Conservation (phyloP, 306 rosid genomes). For the Notholithocarpus densiflorus region DNA sequence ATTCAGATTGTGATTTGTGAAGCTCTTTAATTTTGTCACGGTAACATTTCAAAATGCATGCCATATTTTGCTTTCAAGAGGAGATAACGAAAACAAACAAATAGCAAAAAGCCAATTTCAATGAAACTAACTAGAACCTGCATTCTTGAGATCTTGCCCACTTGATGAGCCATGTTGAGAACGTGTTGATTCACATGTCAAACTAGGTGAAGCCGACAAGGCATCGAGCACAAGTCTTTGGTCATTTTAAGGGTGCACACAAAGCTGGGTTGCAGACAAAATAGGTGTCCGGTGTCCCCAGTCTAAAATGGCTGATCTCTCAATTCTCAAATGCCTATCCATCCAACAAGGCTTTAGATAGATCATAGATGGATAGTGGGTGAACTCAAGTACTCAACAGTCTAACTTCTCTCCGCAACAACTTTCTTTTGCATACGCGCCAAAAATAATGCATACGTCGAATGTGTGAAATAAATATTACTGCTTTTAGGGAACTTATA, state of each 20-base stretch:
- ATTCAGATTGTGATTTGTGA: too few species aligned
- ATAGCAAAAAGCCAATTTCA: slow-evolving; percentile 7
- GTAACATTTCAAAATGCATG: too few species aligned
- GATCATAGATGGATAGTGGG: background rate
- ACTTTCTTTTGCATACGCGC: background rate
- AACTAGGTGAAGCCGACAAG: too few species aligned
- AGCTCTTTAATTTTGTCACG: too few species aligned
- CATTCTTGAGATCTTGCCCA: background rate
- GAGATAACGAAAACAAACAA: background rate
- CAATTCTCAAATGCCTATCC: slow-evolving; percentile 37
- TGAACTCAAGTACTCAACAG: background rate
- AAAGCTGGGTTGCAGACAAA: slow-evolving; percentile 38
- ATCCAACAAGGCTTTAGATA: slow-evolving; percentile 50
- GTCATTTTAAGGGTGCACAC: slow-evolving; percentile 6
- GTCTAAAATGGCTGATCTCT: slow-evolving; percentile 24
- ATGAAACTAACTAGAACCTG: slow-evolving; percentile 17
- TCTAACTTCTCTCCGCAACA: slow-evolving; percentile 2
- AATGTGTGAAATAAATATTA: too few species aligned
- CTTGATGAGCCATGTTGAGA: slow-evolving; percentile 8
- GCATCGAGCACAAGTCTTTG: slow-evolving; percentile 22
- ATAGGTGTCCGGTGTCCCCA: slow-evolving; percentile 1
- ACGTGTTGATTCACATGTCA: slow-evolving; percentile 30
- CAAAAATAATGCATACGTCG: too few species aligned
- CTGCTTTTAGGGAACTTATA: background rate
- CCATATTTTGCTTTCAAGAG: too few species aligned